Evolutionary conservation across 2,329 filamentous ascomycete species (phyloP), one percentile per base, ranked within the genome.

Genomic region (Dactylellina sp.): DNA sequence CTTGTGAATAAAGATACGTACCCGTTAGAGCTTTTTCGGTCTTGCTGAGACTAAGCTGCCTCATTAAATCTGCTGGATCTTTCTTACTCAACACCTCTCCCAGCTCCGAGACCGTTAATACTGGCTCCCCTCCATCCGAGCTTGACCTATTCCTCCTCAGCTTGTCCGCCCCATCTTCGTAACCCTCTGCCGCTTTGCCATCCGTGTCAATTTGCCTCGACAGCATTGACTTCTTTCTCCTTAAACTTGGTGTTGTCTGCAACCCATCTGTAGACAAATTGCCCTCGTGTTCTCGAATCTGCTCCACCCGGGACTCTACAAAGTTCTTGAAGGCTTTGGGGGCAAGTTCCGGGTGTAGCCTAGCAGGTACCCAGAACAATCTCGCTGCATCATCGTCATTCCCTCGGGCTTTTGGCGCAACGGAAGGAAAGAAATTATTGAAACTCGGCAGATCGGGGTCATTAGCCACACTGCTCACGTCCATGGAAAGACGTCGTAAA

Each of bases 251-350:
- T 3, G 82, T 79, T 2, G 85, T 87, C 87, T 81, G 81, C 85
- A 81, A 75, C 87, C 85, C 76, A 76, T 78, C 86, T 82, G 75
- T 89, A 86, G 4, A 86, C 82, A 28, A 88, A 87, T 50, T 93
- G 82, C 39, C 85, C 42, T 75, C 70, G 39, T 75, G 70, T 32
- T 75, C 61, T 35, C 78, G 74, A 55, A 98, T 96, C 37, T 91
- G 90, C 77, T 97, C 91, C 11, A 97, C 92, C 79, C 93, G 89
- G 75, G 93, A 96, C 79, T 99, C 94, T 1, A 99, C 86, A 77
- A 98, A 99, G 0, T 90, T 94, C 81, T 96, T 97, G 84, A 98
- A 99, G 78, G 97, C 95, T 79, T 91, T 93, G 0, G 95, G 95
- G 1, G 95, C 95, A 53, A 99, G 84, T 81, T 99, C 95, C 0